Percentiles rank a stretch among this genome's conserved stretches.
Evolutionary conservation across 345 rosid species (phyloP).

Genomic region (Stellera chamaejasme): DNA sequence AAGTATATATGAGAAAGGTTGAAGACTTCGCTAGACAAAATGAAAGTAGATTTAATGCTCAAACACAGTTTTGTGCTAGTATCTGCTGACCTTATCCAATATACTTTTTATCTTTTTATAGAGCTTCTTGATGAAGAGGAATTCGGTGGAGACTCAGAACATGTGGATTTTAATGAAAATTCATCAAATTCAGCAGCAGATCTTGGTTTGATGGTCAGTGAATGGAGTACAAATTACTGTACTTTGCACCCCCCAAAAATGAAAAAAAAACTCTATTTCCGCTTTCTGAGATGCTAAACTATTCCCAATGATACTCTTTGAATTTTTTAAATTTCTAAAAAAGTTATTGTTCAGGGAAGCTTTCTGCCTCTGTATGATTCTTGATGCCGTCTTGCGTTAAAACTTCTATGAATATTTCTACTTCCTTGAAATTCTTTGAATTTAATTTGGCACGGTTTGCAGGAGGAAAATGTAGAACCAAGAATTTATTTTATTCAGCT

Average conservation of each 20-base stretch:
- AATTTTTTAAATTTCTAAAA: too few relatives aligned
- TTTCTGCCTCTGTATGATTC: too few relatives aligned
- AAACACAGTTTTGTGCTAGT: too few relatives aligned
- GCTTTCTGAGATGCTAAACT: too few relatives aligned
- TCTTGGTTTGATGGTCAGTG: constrained; percentile 56
- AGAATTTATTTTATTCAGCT: constrained; percentile 57
- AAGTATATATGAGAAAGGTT: too few relatives aligned
- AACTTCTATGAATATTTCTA: neutral
- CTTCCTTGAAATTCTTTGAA: neutral
- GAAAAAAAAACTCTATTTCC: neutral
- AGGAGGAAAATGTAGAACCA: constrained; percentile 60
- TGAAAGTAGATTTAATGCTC: too few relatives aligned
- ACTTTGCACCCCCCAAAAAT: neutral
- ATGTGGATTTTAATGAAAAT: constrained; percentile 31
- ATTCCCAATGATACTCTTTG: too few relatives aligned
- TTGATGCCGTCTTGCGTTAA: neutral
- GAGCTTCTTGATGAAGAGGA: constrained; percentile 72
- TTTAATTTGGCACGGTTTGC: constrained; percentile 18
- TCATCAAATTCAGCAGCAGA: constrained; percentile 33
- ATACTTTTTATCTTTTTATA: constrained; percentile 17
- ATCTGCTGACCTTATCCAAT: constrained; percentile 1
- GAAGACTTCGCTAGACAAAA: too few relatives aligned
- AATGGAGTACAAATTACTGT: neutral
- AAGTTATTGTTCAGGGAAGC: too few relatives aligned
- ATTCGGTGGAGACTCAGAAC: constrained; percentile 36